phyloP scores from a whole-genome alignment of 192 early-diverging fungal genomes.

The Entomortierella beljakovae region DNA sequence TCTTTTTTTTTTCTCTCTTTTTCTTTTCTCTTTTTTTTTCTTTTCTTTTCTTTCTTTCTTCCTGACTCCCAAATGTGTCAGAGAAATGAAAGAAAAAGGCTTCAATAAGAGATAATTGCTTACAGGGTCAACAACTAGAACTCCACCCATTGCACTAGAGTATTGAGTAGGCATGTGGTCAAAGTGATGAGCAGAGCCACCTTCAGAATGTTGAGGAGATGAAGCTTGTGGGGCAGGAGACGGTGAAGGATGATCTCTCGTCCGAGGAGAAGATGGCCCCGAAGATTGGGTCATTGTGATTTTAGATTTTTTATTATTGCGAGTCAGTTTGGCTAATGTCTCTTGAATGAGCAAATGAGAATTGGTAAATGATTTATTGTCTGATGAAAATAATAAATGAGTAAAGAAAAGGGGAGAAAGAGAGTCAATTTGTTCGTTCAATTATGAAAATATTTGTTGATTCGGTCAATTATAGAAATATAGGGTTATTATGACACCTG shows the following conservation, averaged over 20 bases:
- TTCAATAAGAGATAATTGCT: not conserved
- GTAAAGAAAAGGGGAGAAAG: constrained; percentile 3
- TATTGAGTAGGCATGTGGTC: constrained; percentile 37
- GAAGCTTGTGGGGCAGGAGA: constrained; percentile 37
- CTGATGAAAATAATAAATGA: constrained; percentile 1
- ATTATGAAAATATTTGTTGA: not conserved
- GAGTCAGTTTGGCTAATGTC: not conserved
- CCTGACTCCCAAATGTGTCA: no score
- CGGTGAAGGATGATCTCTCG: constrained; percentile 19
- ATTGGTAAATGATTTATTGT: no score
- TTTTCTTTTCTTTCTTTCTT: no score
- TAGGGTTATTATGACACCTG: no score
- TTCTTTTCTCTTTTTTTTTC: no score
- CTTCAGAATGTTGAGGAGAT: constrained; percentile 28
- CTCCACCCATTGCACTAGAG: constrained; percentile 24
- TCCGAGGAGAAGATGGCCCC: constrained; percentile 14
- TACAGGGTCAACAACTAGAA: constrained; percentile 51
- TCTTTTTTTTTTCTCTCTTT: not conserved
- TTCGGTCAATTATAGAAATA: no score
- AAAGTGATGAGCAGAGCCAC: constrained; percentile 7
- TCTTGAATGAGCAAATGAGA: no score
- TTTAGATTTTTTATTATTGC: not conserved
- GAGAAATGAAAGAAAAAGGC: no score
- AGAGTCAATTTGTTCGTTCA: not conserved
- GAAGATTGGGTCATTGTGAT: constrained; percentile 18